Base-by-base conservation (phyloP, 1,284 basidiomycete genomes). In the Pterulicium gracile region DNA sequence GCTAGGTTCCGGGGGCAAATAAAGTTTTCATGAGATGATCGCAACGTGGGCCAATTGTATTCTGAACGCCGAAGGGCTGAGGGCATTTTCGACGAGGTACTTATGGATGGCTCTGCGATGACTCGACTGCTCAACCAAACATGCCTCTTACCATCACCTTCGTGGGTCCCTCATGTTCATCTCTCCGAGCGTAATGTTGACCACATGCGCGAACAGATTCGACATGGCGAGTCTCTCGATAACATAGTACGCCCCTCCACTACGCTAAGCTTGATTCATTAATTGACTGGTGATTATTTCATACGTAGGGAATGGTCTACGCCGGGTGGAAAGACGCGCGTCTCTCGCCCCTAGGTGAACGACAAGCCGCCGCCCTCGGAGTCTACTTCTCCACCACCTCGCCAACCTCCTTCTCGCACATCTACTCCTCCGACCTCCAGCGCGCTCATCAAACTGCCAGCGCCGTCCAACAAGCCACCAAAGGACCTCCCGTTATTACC, bases 281-380 rank as follows among this genome's bases (percentile, higher is more conserved):
- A 42, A 23, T 20, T 42, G 23, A 21, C 35, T 15, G n/a, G 18
- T 44, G 45, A 47, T 42, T 22, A 35, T 19, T 1, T 13, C 3
- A 43, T 42, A 41, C 23, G 24, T 42, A 78, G 75, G 69, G 61
- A 54, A 52, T 52, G 3, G 61, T 79, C 1, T 89, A 86, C 86
- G 84, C 86, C 42, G 88, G 88, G 3, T 89, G 84, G 78, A 73
- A 78, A 46, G 85, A 91, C 62, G 75, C 87, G 0, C 81, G 86
- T 0, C 68, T 91, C 3, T 83, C 83, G 10, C 10, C 7, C n/a
- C 27, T 32, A n/a, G 27, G 27, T 32, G 10, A 32, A 10, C 7
- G 27, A 78, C 88, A 90, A 81, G 87, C 88, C 1, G 71, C 72
- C 51, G 85, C 87, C 1, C 62, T 82, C 4, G 88, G 77, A 2